phyloP scores from a whole-genome alignment of 2,329 filamentous ascomycete genomes.

The Diaporthe caulivora region DNA sequence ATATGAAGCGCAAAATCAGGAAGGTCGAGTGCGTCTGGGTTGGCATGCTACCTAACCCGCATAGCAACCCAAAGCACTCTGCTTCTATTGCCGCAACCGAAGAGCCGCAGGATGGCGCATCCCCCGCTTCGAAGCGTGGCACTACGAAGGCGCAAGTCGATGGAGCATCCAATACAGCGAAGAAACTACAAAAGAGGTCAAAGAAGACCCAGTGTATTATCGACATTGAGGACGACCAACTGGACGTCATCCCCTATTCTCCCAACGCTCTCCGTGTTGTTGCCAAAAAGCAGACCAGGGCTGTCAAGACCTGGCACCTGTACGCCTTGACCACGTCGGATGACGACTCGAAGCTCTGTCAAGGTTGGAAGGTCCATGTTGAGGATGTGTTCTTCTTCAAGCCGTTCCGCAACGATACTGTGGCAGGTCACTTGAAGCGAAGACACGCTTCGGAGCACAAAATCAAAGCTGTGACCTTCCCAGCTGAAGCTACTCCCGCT shows the following conservation, averaged over 20 bases:
- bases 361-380: constrained; percentile 15
- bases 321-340: constrained; percentile 11
- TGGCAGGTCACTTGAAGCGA: neutral
- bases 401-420: constrained; percentile 18
- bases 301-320: constrained; percentile 9
- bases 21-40: constrained; percentile 30
- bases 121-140: neutral
- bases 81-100: neutral
- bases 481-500: neutral
- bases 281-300: constrained; percentile 21
- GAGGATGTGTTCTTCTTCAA: constrained; percentile 33
- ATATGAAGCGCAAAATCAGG: neutral
- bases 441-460: neutral
- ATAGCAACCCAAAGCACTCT: neutral
- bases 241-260: constrained; percentile 41
- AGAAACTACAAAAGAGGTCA: neutral
- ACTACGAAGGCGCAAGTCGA: neutral
- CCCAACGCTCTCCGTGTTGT: constrained; percentile 35
- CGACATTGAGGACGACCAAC: neutral
- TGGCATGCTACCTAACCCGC: constrained; percentile 23
- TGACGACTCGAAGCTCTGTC: neutral
- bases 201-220: neutral
- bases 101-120: neutral
- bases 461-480: constrained; percentile 5
- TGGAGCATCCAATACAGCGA: neutral